These are phyloP conservation scores for Pterulicium gracile DNA, from an alignment of 1,284 basidiomycete genomes.

Conservation along the genomic window DNA sequence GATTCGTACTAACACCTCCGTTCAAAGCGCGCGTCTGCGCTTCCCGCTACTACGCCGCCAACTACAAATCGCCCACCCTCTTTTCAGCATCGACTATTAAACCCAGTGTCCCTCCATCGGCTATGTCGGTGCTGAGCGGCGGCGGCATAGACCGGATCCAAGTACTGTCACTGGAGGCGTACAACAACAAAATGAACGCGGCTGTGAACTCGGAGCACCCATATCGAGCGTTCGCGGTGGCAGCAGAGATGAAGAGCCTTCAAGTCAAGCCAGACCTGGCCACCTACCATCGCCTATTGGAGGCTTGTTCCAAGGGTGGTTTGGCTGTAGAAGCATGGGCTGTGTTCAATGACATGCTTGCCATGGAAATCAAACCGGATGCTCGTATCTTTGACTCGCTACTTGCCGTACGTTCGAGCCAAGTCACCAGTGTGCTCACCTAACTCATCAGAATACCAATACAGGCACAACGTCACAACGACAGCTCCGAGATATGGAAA, in stretches of 20 bases:
- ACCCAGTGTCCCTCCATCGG: not conserved
- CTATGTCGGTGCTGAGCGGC: not conserved
- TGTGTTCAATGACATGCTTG: constrained; percentile 62
- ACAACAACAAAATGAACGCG: not conserved
- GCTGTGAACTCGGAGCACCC: not conserved
- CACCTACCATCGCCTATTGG: constrained; percentile 47
- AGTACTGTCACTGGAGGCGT: no score
- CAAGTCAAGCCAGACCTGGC: constrained; percentile 36
- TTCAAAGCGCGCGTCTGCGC: not conserved
- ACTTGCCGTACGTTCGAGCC: constrained; percentile 40
- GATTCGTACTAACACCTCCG: not conserved
- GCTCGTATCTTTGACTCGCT: constrained; percentile 52
- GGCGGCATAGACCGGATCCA: no score
- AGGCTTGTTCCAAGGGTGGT: constrained; percentile 29
- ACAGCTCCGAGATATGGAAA: constrained; percentile 22
- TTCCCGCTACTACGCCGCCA: not conserved
- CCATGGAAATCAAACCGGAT: constrained; percentile 45
- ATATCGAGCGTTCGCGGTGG: constrained; percentile 19
- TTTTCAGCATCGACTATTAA: not conserved
- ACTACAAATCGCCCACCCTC: not conserved
- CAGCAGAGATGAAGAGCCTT: constrained; percentile 43
- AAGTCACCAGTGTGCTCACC: constrained; percentile 1
- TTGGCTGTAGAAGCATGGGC: constrained; percentile 49
- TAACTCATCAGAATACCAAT: constrained; percentile 6
- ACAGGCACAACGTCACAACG: constrained; percentile 27